Base-by-base conservation (phyloP, 495 filamentous ascomycete genomes). In the Aspergillus heteromorphus region DNA sequence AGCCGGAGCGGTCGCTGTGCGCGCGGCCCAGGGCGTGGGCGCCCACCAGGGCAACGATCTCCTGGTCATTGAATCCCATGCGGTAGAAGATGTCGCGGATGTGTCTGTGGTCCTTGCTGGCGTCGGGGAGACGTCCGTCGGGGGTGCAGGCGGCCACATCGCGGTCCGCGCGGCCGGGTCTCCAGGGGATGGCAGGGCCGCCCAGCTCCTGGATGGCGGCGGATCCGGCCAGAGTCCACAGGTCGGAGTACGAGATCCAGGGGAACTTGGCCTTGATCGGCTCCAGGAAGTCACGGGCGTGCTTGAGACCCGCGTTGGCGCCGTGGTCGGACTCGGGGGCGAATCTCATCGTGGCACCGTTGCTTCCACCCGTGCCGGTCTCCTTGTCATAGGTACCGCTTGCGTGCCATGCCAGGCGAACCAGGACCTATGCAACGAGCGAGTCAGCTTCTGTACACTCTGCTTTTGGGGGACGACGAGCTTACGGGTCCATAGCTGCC, bases 341-440 rank as follows among this genome's bases (percentile, higher is more conserved):
- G 72, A 98, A 98, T 70, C 93, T 84, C 93, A 98, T 98, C 61
- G 93, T 98, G 51, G 93, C 91, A 57, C 93, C 93, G 70, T 98
- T 95, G 74, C 87, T 91, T 56, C 93, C 93, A 63, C 93, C 93
- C 38, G 93, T 97, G 61, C 81, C 79, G 45, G 93, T 96, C 66
- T 84, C 83, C 74, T 85, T 86, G 66, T 97, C 93, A 66, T 89
- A 98, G 63, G 89, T 92, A 56, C 88, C 89, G 55, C 85, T 89
- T 65, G 84, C 84, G 74, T 95, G 89, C 89, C 90, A 95, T 48
- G 88, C 89, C 62, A 95, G 81, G 65, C 89, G 83, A 36, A 95
- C 73, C 45, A 95, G 75, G 50, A 95, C 72, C 71, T 80, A 56
- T 60, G 16, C 19, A 45, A 10, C 13, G 30, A 45, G 25, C 27